A percentile compares a stretch with the other conserved stretches of the same genome.
phyloP scores from a whole-genome alignment of 2,329 filamentous ascomycete species.

The Colletotrichum siamense region DNA sequence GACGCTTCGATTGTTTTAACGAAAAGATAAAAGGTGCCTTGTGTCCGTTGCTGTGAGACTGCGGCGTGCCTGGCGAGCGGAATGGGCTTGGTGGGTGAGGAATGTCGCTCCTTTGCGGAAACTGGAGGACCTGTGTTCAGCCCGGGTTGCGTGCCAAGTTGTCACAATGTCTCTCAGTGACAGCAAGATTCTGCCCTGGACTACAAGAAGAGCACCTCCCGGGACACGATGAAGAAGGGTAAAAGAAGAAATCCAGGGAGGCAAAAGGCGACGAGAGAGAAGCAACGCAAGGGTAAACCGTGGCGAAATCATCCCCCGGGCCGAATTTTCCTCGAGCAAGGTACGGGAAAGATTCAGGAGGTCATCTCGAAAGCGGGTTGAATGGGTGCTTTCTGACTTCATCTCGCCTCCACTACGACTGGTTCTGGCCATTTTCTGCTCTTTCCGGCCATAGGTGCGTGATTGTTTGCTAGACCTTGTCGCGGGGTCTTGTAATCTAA shows the following conservation, averaged over 20 bases:
- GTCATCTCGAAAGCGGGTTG: not conserved
- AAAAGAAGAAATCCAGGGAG: not conserved
- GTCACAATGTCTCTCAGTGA: not conserved
- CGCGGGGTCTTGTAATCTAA: not conserved
- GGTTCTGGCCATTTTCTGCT: not conserved
- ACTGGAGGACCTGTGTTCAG: not conserved
- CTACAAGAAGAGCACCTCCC: not conserved
- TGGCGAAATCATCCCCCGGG: conserved; percentile 2
- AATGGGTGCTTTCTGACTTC: not conserved
- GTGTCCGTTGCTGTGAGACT: conserved; percentile 17
- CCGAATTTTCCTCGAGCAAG: not conserved
- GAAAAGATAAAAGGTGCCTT: not conserved
- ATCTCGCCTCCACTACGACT: not conserved
- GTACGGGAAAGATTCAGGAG: not conserved
- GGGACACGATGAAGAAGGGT: not conserved
- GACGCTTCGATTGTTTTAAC: not conserved
- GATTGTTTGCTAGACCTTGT: not conserved
- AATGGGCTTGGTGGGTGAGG: conserved; percentile 7
- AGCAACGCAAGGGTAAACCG: not conserved
- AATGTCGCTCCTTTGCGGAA: conserved; percentile 11
- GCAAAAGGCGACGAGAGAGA: not conserved
- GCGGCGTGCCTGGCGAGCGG: conserved; percentile 2
- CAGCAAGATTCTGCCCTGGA: not conserved
- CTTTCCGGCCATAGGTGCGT: not conserved
- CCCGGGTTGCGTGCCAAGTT: not conserved